Evolutionary conservation across 768 basidiomycete species (phyloP).

Genomic region (Gautieria morchelliformis): DNA sequence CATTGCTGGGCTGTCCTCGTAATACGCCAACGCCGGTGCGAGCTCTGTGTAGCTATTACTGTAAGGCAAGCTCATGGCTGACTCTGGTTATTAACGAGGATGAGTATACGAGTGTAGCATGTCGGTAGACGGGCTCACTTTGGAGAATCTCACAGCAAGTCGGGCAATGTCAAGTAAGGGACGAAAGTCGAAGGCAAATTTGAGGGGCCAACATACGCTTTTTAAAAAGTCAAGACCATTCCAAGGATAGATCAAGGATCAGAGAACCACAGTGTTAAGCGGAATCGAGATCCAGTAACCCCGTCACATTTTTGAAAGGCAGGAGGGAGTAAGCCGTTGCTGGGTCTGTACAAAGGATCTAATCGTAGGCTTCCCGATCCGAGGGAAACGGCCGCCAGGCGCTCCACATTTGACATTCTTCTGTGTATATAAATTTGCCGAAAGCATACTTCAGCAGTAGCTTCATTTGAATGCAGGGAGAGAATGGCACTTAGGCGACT

Average conservation of each 20-base stretch:
- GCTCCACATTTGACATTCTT: neutral
- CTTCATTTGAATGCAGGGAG: neutral
- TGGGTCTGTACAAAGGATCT: neutral
- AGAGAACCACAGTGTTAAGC: neutral
- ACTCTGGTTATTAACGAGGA: neutral
- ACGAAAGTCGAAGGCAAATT: neutral
- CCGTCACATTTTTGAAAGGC: neutral
- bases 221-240: neutral
- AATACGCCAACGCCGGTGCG: neutral
- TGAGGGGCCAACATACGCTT: neutral
- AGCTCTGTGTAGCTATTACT: neutral
- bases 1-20: neutral
- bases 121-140: neutral
- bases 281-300: neutral
- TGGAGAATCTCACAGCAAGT: neutral
- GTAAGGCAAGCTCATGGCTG: neutral
- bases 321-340: neutral
- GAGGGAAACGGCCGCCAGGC: neutral
- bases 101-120: neutral
- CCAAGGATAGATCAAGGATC: neutral
- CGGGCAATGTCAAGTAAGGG: neutral
- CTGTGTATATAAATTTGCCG: no score
- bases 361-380: neutral
- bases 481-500: neutral
- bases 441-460: no score